phyloP scores from a whole-genome alignment of 2,329 filamentous ascomycete species.

The Botryotinia globosa region DNA sequence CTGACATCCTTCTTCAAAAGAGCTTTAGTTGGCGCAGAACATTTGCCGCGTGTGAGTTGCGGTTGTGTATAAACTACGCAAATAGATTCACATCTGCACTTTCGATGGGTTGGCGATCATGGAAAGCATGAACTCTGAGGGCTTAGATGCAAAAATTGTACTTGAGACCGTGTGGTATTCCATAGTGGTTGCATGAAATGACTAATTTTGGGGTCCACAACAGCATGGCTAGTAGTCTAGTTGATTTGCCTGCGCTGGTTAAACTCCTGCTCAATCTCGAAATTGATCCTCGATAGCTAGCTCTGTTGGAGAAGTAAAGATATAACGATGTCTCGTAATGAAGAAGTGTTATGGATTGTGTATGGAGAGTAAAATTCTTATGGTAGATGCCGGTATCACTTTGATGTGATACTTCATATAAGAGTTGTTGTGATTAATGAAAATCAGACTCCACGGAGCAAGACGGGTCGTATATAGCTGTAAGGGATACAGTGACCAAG shows the following conservation, averaged over 20 bases:
- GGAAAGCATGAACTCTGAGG: slow-evolving; percentile 51
- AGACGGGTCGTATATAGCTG: background rate
- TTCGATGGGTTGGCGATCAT: slow-evolving; percentile 52
- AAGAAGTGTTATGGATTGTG: background rate
- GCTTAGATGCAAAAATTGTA: background rate
- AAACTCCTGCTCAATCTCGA: background rate
- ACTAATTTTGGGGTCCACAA: background rate
- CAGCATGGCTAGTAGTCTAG: background rate
- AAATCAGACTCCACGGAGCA: background rate
- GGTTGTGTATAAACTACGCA: slow-evolving; percentile 61
- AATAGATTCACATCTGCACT: slow-evolving; percentile 58
- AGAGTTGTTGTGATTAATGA: background rate
- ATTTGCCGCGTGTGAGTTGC: slow-evolving; percentile 49
- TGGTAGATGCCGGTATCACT: background rate
- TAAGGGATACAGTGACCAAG: background rate
- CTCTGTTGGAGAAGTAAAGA: background rate
- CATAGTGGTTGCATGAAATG: background rate
- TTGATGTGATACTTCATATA: background rate
- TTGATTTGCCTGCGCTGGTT: background rate
- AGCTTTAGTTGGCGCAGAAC: slow-evolving; percentile 52
- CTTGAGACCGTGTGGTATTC: background rate
- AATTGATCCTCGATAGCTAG: background rate
- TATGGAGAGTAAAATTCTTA: background rate
- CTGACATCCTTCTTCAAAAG: slow-evolving; percentile 49
- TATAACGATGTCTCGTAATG: background rate